A percentile compares a stretch with the other conserved stretches of the same genome.
These are phyloP conservation scores for Naematelia aurantialba DNA, from an alignment of 768 basidiomycete genomes.

Conservation along the genomic window DNA sequence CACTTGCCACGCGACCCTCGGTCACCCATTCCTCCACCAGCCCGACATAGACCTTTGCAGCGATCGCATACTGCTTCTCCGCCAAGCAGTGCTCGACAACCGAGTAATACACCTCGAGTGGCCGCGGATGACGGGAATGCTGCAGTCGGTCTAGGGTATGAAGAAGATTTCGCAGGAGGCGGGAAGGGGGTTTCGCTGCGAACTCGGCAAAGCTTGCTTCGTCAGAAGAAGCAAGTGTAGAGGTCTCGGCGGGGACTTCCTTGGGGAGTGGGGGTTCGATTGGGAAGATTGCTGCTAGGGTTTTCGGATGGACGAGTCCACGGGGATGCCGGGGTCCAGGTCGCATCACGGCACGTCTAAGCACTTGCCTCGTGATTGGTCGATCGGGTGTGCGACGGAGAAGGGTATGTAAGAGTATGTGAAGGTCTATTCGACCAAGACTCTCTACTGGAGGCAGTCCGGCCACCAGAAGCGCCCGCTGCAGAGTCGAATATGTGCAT, in stretches of 20 bases:
- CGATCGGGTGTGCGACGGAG: background rate
- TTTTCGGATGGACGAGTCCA: background rate
- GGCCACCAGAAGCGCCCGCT: background rate
- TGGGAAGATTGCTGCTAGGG: background rate
- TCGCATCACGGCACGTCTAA: background rate
- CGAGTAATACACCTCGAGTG: constrained; percentile 25
- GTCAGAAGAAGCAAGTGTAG: background rate
- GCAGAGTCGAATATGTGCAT: background rate
- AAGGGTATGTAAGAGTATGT: background rate
- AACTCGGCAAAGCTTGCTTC: background rate
- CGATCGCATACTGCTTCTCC: constrained; percentile 33
- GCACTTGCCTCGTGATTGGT: background rate
- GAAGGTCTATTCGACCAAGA: background rate
- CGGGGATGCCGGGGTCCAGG: background rate
- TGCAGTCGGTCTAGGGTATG: constrained; percentile 4
- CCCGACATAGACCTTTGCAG: constrained; percentile 47
- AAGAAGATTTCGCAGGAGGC: background rate
- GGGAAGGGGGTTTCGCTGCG: background rate
- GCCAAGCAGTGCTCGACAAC: constrained; percentile 29
- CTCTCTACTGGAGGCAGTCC: background rate
- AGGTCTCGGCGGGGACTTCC: background rate
- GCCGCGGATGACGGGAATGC: constrained; percentile 24
- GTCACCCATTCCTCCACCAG: constrained; percentile 51
- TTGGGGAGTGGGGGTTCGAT: background rate
- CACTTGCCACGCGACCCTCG: constrained; percentile 47